Evolutionary conservation across 306 rosid genomes (phyloP), one percentile per base, ranked within the genome.

Genomic region (Prunus davidiana): DNA sequence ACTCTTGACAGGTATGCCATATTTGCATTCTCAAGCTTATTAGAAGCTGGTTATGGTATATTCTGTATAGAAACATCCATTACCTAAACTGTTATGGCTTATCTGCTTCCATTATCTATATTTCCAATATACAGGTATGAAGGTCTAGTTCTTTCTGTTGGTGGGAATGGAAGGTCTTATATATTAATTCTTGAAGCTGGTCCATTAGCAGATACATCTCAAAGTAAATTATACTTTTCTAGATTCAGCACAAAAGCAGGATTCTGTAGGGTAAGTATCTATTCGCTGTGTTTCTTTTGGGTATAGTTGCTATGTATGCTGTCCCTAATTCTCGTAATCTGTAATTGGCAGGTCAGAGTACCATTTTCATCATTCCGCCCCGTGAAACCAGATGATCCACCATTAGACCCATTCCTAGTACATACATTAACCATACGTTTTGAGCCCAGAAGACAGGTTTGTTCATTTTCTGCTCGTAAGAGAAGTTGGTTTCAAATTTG

Each of bases 361-460:
- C 97, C 97, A 69, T 95, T 95, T 86, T 89, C 98, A 47, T 89
- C 96, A 56, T 95, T 95, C 81, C 97, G 98, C 55, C 96, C 97
- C 0, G 97, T 90, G 75, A 88, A 92, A 73, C 97, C 97, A 47
- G 96, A 95, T 70, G 96, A 90, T 87, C 97, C 96, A 14, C 82
- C 89, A 55, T 77, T 95, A 69, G 98, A 95, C 74, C 98, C 97
- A 65, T 95, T 95, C 82, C 97, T 92, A 77, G 91, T 95, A 55
- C 98, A 95, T 85, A 95, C 96, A 60, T 78, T 95, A 70, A 95
- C 98, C 34, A 90, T 95, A 83, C 97, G 97, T 78, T 95, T 95
- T 64, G 98, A 95, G 84, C 98, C 98, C 46, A 89, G 97, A 89
- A 92, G 91, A 90, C 98, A 92, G 97, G 98, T 95, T 64, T 66